phyloP scores from a whole-genome alignment of 1,284 basidiomycete genomes.

The Cutaneotrichosporon cutaneum region DNA sequence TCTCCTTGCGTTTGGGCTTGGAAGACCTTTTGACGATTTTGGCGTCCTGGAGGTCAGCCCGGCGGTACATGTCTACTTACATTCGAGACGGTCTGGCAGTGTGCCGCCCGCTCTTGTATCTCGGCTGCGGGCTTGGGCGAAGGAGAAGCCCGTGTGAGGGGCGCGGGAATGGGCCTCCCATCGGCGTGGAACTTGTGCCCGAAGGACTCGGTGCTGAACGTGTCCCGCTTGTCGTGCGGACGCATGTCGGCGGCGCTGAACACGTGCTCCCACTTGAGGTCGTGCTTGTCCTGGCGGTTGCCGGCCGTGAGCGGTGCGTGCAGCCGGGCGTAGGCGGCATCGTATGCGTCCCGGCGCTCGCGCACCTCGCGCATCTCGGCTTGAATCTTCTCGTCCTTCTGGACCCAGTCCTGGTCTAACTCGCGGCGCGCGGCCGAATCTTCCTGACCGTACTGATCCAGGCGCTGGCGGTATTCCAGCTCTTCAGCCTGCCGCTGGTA shows the following conservation, averaged over 20 bases:
- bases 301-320: neutral
- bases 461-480: neutral
- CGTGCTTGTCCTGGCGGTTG: neutral
- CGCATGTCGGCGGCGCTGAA: neutral
- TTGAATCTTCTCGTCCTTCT: neutral
- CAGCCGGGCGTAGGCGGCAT: neutral
- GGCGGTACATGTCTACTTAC: slow-evolving; percentile 27
- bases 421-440: neutral
- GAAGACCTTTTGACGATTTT: neutral
- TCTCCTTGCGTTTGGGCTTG: neutral
- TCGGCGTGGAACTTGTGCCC: slow-evolving; percentile 44
- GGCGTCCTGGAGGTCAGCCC: neutral
- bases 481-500: neutral
- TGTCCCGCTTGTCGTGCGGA: slow-evolving; percentile 3
- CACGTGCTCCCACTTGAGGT: neutral
- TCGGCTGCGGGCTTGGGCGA: neutral
- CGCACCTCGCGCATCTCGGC: neutral
- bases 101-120: neutral
- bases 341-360: neutral
- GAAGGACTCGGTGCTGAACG: slow-evolving; percentile 35
- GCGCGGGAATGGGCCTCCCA: slow-evolving; percentile 31
- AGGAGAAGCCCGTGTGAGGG: neutral
- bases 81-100: slow-evolving; percentile 48
- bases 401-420: neutral
- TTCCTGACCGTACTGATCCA: neutral